Evolutionary conservation across 148 eudicot species (phyloP).

Genomic region (Rhododendron mucronatum): DNA sequence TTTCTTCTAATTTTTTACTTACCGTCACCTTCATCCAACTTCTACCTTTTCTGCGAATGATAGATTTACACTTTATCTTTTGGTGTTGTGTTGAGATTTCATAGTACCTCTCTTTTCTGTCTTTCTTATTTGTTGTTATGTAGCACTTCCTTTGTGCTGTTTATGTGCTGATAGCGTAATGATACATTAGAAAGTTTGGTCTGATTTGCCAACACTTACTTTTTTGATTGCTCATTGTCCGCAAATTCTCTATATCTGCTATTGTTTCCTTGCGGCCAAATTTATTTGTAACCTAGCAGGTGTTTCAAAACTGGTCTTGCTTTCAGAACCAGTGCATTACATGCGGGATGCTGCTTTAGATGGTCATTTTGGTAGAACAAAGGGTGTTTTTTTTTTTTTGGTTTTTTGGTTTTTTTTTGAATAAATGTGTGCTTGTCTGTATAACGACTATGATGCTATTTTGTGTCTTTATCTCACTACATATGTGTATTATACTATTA

Average conservation of each 20-base stretch:
- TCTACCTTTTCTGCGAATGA: background rate
- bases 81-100: background rate
- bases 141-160: background rate
- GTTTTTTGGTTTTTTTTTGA: background rate
- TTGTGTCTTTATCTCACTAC: background rate
- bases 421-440: background rate
- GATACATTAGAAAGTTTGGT: background rate
- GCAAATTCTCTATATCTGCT: background rate
- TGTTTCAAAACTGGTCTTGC: background rate
- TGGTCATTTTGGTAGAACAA: background rate
- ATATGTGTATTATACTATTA: background rate
- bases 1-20: background rate
- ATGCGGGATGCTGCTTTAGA: background rate
- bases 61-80: background rate
- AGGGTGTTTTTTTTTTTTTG: background rate
- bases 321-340: background rate
- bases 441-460: background rate
- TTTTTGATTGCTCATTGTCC: background rate
- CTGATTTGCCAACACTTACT: background rate
- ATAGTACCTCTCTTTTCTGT: background rate
- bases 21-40: background rate
- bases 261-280: background rate
- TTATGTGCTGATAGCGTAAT: background rate
- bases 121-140: background rate
- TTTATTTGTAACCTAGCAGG: background rate